These are phyloP conservation scores for Aspergillus sp. DNA, from an alignment of 2,329 filamentous ascomycete species.

Conservation along the genomic window DNA sequence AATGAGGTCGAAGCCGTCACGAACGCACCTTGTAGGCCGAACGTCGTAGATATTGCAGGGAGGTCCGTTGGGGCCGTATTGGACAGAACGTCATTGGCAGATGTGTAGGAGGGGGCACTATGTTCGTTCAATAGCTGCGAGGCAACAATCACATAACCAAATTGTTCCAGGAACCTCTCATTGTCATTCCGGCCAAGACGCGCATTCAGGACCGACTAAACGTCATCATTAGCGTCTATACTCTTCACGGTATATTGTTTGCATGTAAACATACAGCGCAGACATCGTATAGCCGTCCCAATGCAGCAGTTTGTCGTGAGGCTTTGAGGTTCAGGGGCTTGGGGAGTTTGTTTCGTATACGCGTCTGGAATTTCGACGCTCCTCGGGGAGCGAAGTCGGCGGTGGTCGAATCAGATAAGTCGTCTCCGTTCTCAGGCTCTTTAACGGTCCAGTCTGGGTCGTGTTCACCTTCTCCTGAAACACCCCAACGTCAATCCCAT, in stretches of 20 bases:
- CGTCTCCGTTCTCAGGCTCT: slow-evolving; percentile 29
- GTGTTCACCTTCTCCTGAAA: slow-evolving; percentile 47
- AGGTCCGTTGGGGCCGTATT: slow-evolving; percentile 30
- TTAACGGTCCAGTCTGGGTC: slow-evolving; percentile 40
- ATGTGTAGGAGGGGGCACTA: slow-evolving; percentile 42
- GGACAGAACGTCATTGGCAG: slow-evolving; percentile 35
- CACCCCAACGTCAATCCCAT: slow-evolving; percentile 13
- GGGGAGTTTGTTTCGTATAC: slow-evolving; percentile 51
- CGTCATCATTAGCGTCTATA: background rate
- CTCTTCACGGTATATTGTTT: background rate
- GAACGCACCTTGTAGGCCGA: slow-evolving; percentile 65
- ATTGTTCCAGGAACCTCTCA: slow-evolving; percentile 83
- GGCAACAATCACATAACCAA: slow-evolving; percentile 88
- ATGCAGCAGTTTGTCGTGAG: slow-evolving; percentile 28
- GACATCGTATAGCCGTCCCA: slow-evolving; percentile 46
- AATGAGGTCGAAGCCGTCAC: slow-evolving; percentile 65
- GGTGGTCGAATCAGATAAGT: slow-evolving; percentile 28
- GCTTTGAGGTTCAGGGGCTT: slow-evolving; percentile 44
- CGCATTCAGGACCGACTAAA: slow-evolving; percentile 35
- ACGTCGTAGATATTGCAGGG: slow-evolving; percentile 42
- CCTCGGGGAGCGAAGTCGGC: slow-evolving; percentile 53
- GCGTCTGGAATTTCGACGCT: slow-evolving; percentile 48
- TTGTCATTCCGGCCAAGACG: slow-evolving; percentile 73
- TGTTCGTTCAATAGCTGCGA: slow-evolving; percentile 79
- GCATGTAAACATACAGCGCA: slow-evolving; percentile 44